These are phyloP conservation scores for Ceratobasidium sp. DNA, from an alignment of 1,284 basidiomycete genomes.

Conservation along the genomic window DNA sequence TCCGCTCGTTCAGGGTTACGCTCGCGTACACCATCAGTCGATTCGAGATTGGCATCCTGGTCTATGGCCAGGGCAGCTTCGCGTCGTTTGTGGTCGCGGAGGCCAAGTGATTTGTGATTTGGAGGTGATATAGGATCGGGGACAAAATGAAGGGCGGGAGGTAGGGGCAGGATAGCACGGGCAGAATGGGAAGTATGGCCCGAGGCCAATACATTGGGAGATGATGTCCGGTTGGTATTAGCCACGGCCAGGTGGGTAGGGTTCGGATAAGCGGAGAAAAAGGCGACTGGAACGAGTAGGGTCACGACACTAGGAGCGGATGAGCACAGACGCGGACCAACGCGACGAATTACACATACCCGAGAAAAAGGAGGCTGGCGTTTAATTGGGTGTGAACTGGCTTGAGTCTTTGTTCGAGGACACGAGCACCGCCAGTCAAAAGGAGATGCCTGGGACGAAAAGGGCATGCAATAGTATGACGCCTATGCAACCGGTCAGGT, in stretches of 20 bases:
- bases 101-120: not conserved
- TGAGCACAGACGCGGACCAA: not conserved
- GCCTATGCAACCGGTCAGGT: slow-evolving; percentile 10
- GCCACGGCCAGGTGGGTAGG: not conserved
- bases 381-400: slow-evolving; percentile 30
- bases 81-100: not conserved
- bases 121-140: not conserved
- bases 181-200: not conserved
- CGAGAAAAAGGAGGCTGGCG: slow-evolving; percentile 19
- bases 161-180: not conserved
- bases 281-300: slow-evolving; percentile 12
- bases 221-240: not conserved
- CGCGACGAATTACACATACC: slow-evolving; percentile 6
- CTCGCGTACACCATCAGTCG: not conserved
- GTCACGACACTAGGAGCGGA: slow-evolving; percentile 21
- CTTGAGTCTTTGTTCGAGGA: slow-evolving; percentile 37
- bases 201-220: slow-evolving; percentile 3
- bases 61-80: not conserved
- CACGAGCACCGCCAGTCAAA: slow-evolving; percentile 36
- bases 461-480: slow-evolving; percentile 37
- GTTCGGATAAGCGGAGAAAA: slow-evolving; percentile 27
- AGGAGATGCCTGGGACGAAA: slow-evolving; percentile 36
- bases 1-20: slow-evolving; percentile 5
- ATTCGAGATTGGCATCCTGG: not conserved
- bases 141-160: not conserved